Evolutionary conservation across 2,329 filamentous ascomycete species (phyloP).

Genomic region (Sporothrix variecibatus): DNA sequence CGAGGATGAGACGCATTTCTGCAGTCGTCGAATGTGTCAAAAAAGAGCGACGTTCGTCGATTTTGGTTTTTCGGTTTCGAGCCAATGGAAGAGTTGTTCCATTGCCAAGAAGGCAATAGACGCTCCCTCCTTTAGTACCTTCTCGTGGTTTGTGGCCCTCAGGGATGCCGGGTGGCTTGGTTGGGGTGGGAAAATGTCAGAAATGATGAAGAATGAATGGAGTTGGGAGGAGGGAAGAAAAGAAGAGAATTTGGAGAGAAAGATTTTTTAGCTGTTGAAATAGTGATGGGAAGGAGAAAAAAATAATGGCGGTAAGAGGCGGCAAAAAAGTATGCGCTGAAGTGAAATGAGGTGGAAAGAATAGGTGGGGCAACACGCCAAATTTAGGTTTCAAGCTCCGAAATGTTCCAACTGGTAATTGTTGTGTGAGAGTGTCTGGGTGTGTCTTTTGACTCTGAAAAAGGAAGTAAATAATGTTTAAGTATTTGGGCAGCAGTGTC

Average conservation of each 20-base stretch:
- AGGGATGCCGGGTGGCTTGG: background rate
- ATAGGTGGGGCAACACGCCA: background rate
- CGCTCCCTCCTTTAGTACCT: background rate
- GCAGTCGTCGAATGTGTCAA: background rate
- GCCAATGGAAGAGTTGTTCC: background rate
- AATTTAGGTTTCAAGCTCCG: background rate
- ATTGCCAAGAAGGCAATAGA: slow-evolving; percentile 10
- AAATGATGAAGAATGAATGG: background rate
- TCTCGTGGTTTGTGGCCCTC: background rate
- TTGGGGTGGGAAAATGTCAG: background rate
- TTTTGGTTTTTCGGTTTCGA: background rate
- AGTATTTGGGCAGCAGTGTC: too few species aligned
- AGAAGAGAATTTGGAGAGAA: background rate
- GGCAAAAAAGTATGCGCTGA: background rate
- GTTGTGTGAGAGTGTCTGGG: background rate
- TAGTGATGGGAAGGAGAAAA: background rate
- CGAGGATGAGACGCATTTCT: slow-evolving; percentile 67
- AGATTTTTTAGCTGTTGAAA: slow-evolving; percentile 20
- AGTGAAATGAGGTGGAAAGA: background rate
- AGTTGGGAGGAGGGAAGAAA: slow-evolving; percentile 4
- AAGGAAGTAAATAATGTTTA: too few species aligned
- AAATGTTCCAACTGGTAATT: background rate
- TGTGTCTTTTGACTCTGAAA: background rate
- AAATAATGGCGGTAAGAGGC: slow-evolving; percentile 10
- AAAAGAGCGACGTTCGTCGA: background rate